A percentile compares a stretch with the other conserved stretches of the same genome.
These are phyloP conservation scores for Friedmanniomyces simplex DNA, from an alignment of 495 filamentous ascomycete species.

Conservation along the genomic window DNA sequence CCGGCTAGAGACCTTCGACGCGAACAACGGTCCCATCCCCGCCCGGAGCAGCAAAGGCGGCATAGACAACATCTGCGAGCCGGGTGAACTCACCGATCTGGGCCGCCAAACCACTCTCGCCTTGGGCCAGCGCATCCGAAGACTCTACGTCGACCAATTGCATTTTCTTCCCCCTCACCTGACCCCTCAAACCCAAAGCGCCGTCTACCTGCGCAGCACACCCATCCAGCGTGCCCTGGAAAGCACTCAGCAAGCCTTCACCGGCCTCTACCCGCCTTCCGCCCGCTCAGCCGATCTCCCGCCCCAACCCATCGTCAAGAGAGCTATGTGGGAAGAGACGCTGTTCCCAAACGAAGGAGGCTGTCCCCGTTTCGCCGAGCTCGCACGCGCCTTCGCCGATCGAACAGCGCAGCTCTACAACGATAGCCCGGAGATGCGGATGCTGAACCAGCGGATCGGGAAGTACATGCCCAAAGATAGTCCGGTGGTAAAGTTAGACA, in stretches of 20 bases:
- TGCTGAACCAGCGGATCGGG: conserved; percentile 61
- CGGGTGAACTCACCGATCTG: conserved; percentile 79
- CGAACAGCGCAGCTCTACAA: conserved; percentile 77
- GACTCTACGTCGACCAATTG: conserved; percentile 82
- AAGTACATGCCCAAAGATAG: conserved; percentile 75
- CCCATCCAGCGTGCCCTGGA: conserved; percentile 78
- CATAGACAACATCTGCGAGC: conserved; percentile 68
- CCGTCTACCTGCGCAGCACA: conserved; percentile 76
- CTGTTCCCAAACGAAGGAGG: conserved; percentile 82
- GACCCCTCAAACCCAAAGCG: conserved; percentile 40
- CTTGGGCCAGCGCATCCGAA: conserved; percentile 66
- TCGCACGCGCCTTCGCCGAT: conserved; percentile 71
- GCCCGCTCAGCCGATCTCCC: conserved; percentile 54
- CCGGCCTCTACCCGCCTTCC: conserved; percentile 74
- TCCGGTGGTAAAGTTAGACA: conserved; percentile 66
- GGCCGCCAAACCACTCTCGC: conserved; percentile 76
- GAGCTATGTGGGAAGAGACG: conserved; percentile 71
- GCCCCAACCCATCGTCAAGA: conserved; percentile 61
- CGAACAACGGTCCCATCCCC: conserved; percentile 57
- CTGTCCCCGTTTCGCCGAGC: conserved; percentile 73
- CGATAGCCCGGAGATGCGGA: conserved; percentile 67
- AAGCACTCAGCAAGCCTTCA: conserved; percentile 80
- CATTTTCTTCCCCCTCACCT: conserved; percentile 67
- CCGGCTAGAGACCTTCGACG: conserved; percentile 69
- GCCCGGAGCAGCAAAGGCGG: conserved; percentile 55